Conservation (phyloP, 768 basidiomycete genomes). For the Suillus decipiens region DNA sequence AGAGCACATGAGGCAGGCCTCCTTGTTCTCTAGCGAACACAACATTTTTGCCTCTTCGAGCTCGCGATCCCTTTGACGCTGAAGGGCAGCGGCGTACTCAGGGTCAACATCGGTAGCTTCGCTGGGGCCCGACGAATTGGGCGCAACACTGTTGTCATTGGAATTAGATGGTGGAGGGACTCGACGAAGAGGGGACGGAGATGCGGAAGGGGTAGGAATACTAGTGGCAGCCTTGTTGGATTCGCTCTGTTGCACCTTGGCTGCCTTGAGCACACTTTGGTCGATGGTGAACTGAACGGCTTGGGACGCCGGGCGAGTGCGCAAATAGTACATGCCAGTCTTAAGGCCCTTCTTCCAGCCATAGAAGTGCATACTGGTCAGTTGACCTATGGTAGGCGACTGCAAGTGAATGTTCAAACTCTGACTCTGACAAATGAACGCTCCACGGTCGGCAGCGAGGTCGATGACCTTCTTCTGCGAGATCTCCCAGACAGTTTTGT, state of each 20-base stretch:
- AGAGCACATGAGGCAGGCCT: conserved; percentile 92
- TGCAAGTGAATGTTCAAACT: conserved; percentile 92
- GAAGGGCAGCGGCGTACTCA: conserved; percentile 79
- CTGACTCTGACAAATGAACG: conserved; percentile 97
- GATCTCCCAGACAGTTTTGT: conserved; percentile 99
- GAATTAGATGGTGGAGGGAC: conserved; percentile 36
- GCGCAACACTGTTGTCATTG: conserved; percentile 6
- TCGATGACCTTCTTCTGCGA: conserved; percentile 98
- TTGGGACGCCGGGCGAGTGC: conserved; percentile 91
- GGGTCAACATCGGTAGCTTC: conserved; percentile 48
- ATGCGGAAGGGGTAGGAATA: conserved; percentile 27
- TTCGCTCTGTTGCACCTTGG: conserved; percentile 25
- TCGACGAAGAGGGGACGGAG: conserved; percentile 27
- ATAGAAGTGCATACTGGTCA: conserved; percentile 97
- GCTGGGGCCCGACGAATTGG: conserved; percentile 18
- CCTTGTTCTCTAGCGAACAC: conserved; percentile 93
- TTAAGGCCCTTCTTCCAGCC: conserved; percentile 99
- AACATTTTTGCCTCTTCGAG: conserved; percentile 77
- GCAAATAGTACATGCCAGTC: conserved; percentile 97
- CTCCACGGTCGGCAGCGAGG: conserved; percentile 97
- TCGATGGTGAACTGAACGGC: conserved; percentile 99
- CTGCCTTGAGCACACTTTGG: conserved; percentile 70
- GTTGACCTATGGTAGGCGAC: conserved; percentile 85
- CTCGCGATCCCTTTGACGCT: conserved; percentile 70
- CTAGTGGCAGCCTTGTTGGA: conserved; percentile 21